These are phyloP conservation scores for Cryptosporidium bovis DNA, from an alignment of 169 alveolate genomes.

Conservation along the genomic window DNA sequence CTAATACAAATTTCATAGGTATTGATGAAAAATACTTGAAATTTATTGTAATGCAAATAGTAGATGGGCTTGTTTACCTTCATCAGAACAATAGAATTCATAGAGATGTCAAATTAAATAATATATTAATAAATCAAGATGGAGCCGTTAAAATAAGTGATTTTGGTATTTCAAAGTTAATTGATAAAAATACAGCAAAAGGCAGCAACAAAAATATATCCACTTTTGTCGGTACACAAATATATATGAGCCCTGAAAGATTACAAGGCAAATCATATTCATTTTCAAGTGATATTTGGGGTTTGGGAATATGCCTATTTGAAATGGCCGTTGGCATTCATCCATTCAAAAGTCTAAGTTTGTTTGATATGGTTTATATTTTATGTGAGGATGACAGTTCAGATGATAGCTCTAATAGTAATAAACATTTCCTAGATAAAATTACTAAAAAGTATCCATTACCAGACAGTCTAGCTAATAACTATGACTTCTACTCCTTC, in stretches of 20 bases:
- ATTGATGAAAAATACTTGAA: constrained; percentile 42
- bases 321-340: constrained; percentile 87
- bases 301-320: constrained; percentile 84
- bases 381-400: constrained; percentile 23
- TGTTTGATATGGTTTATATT: constrained; percentile 66
- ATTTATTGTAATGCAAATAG: constrained; percentile 60
- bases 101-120: constrained; percentile 74
- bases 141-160: constrained; percentile 77
- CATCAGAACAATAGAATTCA: constrained; percentile 74
- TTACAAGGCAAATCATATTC: constrained; percentile 84
- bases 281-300: constrained; percentile 87
- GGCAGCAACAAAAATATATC: constrained; percentile 49
- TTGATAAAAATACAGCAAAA: constrained; percentile 47
- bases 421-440: constrained; percentile 20
- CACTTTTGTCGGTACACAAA: constrained; percentile 85
- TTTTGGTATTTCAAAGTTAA: constrained; percentile 73
- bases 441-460: constrained; percentile 51
- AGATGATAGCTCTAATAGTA: background rate
- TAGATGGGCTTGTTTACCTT: constrained; percentile 74
- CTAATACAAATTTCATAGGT: background rate
- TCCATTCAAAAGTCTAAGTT: constrained; percentile 79
- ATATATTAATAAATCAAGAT: constrained; percentile 69
- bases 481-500: constrained; percentile 40
- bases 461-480: constrained; percentile 12
- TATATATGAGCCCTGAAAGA: constrained; percentile 90